A percentile compares a stretch with the other conserved stretches of the same genome.
Evolutionary conservation across 1,139 yeast genomes (phyloP).

Genomic region (Pichia kudriavzevii): DNA sequence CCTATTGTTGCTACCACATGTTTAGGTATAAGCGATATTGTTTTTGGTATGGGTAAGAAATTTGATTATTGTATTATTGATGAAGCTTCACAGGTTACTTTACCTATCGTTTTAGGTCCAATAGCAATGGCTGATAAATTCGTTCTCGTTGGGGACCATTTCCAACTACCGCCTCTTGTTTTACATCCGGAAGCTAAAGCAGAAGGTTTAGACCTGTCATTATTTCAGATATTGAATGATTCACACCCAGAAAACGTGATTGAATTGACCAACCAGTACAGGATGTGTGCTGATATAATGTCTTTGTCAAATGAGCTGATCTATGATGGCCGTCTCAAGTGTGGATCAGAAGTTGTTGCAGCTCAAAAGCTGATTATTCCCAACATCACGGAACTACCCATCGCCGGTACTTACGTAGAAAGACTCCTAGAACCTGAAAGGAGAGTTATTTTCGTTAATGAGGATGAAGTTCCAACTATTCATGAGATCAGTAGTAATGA

Average conservation of each 20-base stretch:
- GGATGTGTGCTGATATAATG: conserved; percentile 93
- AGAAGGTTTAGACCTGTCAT: conserved; percentile 67
- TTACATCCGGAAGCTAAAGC: conserved; percentile 47
- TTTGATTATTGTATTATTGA: conserved; percentile 94
- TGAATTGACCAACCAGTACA: conserved; percentile 73
- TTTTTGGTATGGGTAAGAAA: conserved; percentile 44
- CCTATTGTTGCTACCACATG: conserved; percentile 87
- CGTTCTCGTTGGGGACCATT: conserved; percentile 89
- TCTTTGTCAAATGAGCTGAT: conserved; percentile 69
- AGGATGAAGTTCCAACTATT: conserved; percentile 54
- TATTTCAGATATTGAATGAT: conserved; percentile 69
- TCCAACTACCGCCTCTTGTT: conserved; percentile 83
- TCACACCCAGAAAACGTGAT: conserved; percentile 64
- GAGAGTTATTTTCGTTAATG: conserved; percentile 70
- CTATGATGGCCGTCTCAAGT: conserved; percentile 64
- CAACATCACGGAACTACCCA: conserved; percentile 24
- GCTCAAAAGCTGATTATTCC: conserved; percentile 46
- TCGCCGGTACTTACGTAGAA: conserved; percentile 35
- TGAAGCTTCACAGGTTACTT: conserved; percentile 91
- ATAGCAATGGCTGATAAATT: conserved; percentile 69
- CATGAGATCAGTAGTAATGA: conserved; percentile 54
- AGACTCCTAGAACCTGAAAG: conserved; percentile 39
- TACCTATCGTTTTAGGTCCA: conserved; percentile 90
- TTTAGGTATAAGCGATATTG: conserved; percentile 62
- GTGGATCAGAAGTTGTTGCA: conserved; percentile 66